phyloP scores from a whole-genome alignment of 345 rosid species.

The Lepidium didymum region DNA sequence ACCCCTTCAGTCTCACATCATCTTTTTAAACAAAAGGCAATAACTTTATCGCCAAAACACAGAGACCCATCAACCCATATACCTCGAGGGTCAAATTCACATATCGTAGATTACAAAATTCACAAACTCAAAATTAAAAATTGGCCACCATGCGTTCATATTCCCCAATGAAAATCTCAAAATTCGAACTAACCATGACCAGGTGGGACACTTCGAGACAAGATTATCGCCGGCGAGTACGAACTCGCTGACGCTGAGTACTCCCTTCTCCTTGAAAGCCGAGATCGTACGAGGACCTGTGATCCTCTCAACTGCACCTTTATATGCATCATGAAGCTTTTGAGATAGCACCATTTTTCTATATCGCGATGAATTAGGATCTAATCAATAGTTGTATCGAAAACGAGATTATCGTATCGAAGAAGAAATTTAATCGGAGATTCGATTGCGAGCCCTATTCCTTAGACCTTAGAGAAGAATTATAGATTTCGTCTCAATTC shows the following conservation, averaged over 20 bases:
- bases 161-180: background rate
- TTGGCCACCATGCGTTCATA: background rate
- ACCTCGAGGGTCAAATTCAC: background rate
- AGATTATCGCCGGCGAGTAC: slow-evolving; percentile 92
- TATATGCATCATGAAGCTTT: slow-evolving; percentile 80
- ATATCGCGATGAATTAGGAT: background rate
- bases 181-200: slow-evolving; percentile 71
- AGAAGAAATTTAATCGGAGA: background rate
- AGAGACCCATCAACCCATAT: slow-evolving; percentile 5
- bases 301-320: slow-evolving; percentile 89
- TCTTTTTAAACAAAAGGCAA: background rate
- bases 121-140: background rate
- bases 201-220: slow-evolving; percentile 97
- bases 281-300: slow-evolving; percentile 91
- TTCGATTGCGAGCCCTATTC: slow-evolving; percentile 3
- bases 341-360: slow-evolving; percentile 57
- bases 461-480: background rate
- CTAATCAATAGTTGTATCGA: background rate
- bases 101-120: background rate
- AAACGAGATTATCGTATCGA: background rate
- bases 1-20: slow-evolving; percentile 10
- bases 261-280: slow-evolving; percentile 97
- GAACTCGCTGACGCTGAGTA: slow-evolving; percentile 89
- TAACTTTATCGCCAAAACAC: background rate
- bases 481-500: slow-evolving; percentile 6